Conservation (phyloP, 2,329 filamentous ascomycete species). For the Calonectria pteridis region DNA sequence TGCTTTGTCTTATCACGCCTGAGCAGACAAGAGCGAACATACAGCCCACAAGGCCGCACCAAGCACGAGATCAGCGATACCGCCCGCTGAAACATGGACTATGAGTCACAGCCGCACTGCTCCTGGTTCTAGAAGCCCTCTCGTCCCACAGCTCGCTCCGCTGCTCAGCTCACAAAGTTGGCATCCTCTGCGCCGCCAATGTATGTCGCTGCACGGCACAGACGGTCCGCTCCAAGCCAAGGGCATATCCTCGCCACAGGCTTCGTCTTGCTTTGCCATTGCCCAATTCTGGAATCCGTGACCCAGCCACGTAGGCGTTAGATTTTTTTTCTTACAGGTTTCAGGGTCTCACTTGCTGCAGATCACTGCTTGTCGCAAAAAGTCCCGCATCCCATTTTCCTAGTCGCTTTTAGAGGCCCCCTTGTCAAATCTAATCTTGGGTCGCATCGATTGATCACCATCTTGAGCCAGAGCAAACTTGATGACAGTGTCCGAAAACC, state of each 20-base stretch:
- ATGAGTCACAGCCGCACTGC: slow-evolving; percentile 19
- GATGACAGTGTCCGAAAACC: slow-evolving; percentile 4
- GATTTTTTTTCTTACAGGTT: slow-evolving; percentile 1
- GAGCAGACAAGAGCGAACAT: background rate
- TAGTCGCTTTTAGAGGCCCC: background rate
- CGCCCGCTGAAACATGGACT: background rate
- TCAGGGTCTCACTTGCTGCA: slow-evolving; percentile 13
- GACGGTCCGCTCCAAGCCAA: background rate
- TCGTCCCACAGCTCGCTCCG: slow-evolving; percentile 20
- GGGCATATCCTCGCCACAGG: background rate
- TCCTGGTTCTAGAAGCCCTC: slow-evolving; percentile 23
- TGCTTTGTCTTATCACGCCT: background rate
- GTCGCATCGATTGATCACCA: slow-evolving; percentile 8
- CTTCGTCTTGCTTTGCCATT: background rate
- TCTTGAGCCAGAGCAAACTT: background rate
- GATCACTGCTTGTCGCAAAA: slow-evolving; percentile 2
- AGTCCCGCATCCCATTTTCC: slow-evolving; percentile 4
- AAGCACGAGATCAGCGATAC: background rate
- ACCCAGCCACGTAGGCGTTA: slow-evolving; percentile 10
- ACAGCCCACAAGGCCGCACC: background rate
- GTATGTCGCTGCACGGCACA: slow-evolving; percentile 7
- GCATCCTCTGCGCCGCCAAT: background rate
- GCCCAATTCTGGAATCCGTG: background rate
- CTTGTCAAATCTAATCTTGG: slow-evolving; percentile 8
- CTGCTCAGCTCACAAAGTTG: slow-evolving; percentile 13